Conservation (phyloP, 129 eudicot species). For the Tagetes patula region DNA sequence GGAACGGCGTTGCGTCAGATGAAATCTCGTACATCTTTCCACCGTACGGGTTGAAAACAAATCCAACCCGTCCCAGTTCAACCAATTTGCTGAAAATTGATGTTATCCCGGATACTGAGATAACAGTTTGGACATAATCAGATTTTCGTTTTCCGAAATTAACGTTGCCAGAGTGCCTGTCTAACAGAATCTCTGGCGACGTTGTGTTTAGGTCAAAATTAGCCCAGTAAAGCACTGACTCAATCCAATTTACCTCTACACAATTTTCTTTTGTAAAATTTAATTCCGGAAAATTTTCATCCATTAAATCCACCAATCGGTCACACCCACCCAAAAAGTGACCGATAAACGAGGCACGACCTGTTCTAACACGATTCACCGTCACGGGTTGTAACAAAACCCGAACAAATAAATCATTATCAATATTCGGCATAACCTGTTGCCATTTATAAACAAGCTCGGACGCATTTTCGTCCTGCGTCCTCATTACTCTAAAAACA, state of each 20-base stretch:
- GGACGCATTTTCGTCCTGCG: constrained; percentile 27
- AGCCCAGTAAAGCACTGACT: constrained; percentile 44
- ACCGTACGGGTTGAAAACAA: constrained; percentile 51
- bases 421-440: constrained; percentile 24
- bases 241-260: constrained; percentile 44
- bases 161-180: constrained; percentile 22
- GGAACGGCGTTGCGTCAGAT: constrained; percentile 40
- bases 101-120: constrained; percentile 36
- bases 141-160: constrained; percentile 44
- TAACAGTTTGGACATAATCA: constrained; percentile 40
- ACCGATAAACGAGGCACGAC: constrained; percentile 39
- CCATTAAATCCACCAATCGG: constrained; percentile 29
- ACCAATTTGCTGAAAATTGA: constrained; percentile 29
- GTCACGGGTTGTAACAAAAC: constrained; percentile 36
- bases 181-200: constrained; percentile 33
- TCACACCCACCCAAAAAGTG: constrained; percentile 44
- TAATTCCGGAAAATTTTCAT: constrained; percentile 41
- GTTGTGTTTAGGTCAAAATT: constrained; percentile 35
- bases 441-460: constrained; percentile 41
- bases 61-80: constrained; percentile 24
- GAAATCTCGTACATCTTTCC: constrained; percentile 49
- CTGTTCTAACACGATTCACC: constrained; percentile 22
- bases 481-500: constrained; percentile 36
- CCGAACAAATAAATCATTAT: constrained; percentile 43
- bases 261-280: constrained; percentile 40